Percentiles rank a stretch among this genome's conserved stretches.
phyloP scores from a whole-genome alignment of 2,329 filamentous ascomycete genomes.

The Fusarium irregulare region DNA sequence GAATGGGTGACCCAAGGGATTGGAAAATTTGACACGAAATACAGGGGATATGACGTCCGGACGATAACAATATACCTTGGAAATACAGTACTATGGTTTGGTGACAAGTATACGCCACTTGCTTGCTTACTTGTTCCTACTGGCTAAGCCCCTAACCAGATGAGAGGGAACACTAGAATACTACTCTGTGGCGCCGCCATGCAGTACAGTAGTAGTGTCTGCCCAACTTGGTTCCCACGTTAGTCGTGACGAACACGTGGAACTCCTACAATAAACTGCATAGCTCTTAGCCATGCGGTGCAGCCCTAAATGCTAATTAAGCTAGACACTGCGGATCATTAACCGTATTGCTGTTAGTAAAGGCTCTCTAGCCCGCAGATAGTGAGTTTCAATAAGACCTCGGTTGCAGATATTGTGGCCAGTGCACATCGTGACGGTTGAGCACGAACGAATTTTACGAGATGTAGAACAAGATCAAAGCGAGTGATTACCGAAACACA shows the following conservation, averaged over 20 bases:
- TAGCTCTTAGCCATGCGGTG: slow-evolving; percentile 1
- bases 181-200: slow-evolving; percentile 5
- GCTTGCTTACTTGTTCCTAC: background rate
- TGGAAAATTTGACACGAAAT: background rate
- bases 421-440: background rate
- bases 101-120: background rate
- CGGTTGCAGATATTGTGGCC: slow-evolving; percentile 11
- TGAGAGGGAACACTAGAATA: background rate
- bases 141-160: background rate
- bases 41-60: slow-evolving; percentile 8
- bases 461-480: background rate
- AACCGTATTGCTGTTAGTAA: slow-evolving; percentile 26
- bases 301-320: slow-evolving; percentile 20
- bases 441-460: background rate
- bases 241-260: slow-evolving; percentile 15
- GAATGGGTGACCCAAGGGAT: slow-evolving; percentile 1
- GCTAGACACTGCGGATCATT: slow-evolving; percentile 19
- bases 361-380: slow-evolving; percentile 5
- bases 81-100: background rate
- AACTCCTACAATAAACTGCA: background rate
- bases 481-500: slow-evolving; percentile 3
- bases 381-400: slow-evolving; percentile 25
- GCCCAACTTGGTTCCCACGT: background rate
- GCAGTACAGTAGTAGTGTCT: background rate
- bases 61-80: background rate